Evolutionary conservation across 78 protist genomes (phyloP).

Genomic region (Mastigamoeba balamuthi): DNA sequence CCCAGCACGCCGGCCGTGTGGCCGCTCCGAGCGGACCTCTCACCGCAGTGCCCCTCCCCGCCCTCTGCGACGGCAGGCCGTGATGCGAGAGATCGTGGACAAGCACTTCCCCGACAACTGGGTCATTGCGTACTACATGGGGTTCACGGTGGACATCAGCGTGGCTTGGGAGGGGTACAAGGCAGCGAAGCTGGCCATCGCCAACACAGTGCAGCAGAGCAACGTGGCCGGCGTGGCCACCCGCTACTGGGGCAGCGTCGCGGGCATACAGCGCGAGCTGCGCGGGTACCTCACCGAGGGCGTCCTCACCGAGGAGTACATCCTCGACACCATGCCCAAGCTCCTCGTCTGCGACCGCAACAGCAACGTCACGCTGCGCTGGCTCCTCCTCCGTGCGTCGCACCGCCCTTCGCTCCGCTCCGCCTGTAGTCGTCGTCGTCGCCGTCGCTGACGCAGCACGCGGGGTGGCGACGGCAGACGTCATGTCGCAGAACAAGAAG

Average conservation of each 20-base stretch:
- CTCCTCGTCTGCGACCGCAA: conserved; percentile 58
- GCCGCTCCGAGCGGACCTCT: neutral
- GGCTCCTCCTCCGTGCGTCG: conserved; percentile 44
- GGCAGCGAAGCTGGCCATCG: conserved; percentile 85
- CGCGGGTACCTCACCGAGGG: conserved; percentile 60
- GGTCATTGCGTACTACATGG: conserved; percentile 91
- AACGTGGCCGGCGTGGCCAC: neutral
- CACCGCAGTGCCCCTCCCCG: neutral
- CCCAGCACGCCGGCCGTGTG: neutral
- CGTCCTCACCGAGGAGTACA: conserved; percentile 67
- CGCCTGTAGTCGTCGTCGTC: no score
- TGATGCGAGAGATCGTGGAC: conserved; percentile 95
- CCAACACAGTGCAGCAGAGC: conserved; percentile 46
- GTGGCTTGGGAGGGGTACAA: conserved; percentile 76
- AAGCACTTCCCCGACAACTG: conserved; percentile 93
- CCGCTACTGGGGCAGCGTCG: neutral
- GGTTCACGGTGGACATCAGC: conserved; percentile 81
- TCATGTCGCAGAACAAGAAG: conserved; percentile 27
- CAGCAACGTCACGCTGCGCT: conserved; percentile 86
- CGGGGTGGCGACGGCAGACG: conserved; percentile 32
- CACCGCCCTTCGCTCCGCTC: neutral
- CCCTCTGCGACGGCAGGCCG: conserved; percentile 10
- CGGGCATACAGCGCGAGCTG: neutral
- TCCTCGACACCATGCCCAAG: conserved; percentile 56
- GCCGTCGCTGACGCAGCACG: no score